Percentiles rank a stretch among this genome's conserved stretches.
Conservation (phyloP, 305 asterid genomes). For the Andrographis paniculata region DNA sequence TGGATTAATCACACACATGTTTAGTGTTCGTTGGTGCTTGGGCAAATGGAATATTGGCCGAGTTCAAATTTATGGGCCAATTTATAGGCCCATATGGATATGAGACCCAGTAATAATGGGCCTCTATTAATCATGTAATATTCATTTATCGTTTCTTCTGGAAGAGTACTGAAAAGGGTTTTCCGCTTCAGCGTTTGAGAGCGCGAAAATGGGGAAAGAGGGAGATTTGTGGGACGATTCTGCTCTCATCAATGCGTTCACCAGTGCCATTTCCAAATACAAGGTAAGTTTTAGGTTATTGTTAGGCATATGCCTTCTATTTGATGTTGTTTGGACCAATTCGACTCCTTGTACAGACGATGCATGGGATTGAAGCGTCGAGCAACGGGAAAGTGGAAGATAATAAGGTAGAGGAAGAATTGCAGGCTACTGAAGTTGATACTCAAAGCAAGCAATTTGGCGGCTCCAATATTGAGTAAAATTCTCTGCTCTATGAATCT, state of each 20-base stretch:
- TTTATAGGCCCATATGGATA: too few species aligned
- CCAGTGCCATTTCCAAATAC: conserved; percentile 44
- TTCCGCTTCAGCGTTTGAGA: too few species aligned
- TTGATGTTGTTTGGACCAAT: neutral
- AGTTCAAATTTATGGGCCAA: too few species aligned
- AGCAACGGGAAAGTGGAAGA: conserved; percentile 13
- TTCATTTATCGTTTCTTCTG: too few species aligned
- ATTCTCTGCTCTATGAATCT: conserved; percentile 1
- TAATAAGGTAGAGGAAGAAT: conserved; percentile 14
- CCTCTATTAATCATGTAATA: too few species aligned
- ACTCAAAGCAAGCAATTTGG: conserved; percentile 16
- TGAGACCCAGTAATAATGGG: too few species aligned
- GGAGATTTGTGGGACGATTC: conserved; percentile 75
- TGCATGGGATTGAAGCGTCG: conserved; percentile 30
- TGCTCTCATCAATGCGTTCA: conserved; percentile 58
- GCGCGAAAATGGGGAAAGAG: conserved; percentile 36
- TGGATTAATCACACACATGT: too few species aligned
- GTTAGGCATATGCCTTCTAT: too few species aligned
- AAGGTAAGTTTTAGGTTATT: conserved; percentile 36
- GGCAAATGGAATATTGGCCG: too few species aligned
- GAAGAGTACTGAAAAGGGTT: too few species aligned
- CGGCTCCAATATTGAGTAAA: conserved; percentile 22
- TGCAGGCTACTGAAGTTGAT: conserved; percentile 18
- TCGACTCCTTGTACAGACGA: conserved; percentile 25
- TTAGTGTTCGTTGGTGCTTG: too few species aligned